Conservation (phyloP, 768 basidiomycete species). For the Termitomyces sp. region DNA sequence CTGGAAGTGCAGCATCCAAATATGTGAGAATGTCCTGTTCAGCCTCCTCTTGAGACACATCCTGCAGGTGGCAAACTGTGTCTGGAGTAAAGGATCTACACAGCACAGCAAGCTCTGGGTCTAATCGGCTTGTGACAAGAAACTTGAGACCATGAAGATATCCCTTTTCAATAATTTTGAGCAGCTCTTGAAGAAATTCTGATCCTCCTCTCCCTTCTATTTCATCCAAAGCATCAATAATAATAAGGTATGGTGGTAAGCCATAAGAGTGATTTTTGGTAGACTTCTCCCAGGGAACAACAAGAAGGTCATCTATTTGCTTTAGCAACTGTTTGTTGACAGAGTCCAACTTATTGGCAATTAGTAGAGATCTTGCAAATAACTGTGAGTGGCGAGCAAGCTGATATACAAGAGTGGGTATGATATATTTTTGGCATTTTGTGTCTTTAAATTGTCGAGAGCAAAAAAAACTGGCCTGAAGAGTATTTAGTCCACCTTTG, state of each 20-base stretch:
- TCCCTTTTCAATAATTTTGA: neutral
- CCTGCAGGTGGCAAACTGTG: conserved; percentile 12
- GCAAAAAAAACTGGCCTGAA: conserved; percentile 26
- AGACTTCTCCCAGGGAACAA: neutral
- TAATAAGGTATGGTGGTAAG: conserved; percentile 8
- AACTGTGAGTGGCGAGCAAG: neutral
- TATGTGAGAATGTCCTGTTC: neutral
- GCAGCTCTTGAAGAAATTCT: conserved; percentile 1
- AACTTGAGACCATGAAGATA: no score
- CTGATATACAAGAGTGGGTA: conserved; percentile 15
- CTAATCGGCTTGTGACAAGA: no score
- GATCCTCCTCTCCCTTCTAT: conserved; percentile 10
- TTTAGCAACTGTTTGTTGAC: neutral
- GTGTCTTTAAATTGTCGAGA: no score
- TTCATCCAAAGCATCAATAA: no score
- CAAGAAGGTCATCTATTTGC: neutral
- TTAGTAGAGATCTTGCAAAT: neutral
- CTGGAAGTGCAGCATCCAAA: neutral
- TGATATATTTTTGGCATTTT: conserved; percentile 8
- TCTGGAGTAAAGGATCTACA: conserved; percentile 14
- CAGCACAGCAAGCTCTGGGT: no score
- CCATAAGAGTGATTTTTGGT: neutral
- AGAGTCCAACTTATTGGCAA: neutral
- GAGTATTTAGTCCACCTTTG: conserved; percentile 10
- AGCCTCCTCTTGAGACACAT: no score